Evolutionary conservation across 2,329 filamentous ascomycete species (phyloP), one percentile per base, ranked within the genome.

Genomic region (Parasarocladium wereldwijsianum): DNA sequence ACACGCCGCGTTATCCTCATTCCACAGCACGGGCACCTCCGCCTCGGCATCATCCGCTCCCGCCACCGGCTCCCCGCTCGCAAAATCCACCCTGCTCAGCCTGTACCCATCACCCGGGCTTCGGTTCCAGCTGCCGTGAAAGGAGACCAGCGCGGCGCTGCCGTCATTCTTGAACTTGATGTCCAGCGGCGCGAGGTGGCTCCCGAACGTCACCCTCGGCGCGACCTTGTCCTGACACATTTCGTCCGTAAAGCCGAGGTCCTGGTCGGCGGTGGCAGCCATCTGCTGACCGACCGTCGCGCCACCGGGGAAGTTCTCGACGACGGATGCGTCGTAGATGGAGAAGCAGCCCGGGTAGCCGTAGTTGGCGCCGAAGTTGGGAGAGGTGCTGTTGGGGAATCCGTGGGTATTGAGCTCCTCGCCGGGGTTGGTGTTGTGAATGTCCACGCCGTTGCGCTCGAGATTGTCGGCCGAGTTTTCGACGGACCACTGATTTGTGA

Each of bases 401-500:
- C 76, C 76, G 38, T 77, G 70, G 45, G 66, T 80, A 47, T 83
- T 82, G 47, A 83, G 50, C 47, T 82, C 74, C 44, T 83, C 76
- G 13, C 69, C 76, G 0, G 77, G 76, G 42, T 82, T 81, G 38
- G 75, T 57, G 38, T 69, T 52, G 41, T 78, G 72, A 26, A 79
- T 63, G 39, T 76, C 70, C 8, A 52, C 40, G 6, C 62, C 64
- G 15, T 55, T 42, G 16, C 75, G 61, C 17, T 52, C 44, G 24
- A 80, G 54, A 15, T 76, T 47, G 45, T 81, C 75, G 6, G 68
- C 68, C 11, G 64, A 70, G 49, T 81, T 81, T 46, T 81, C 76
- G 2, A 82, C 71, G 6, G 56, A 57, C 54, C 60, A 69, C 37
- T 46, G 21, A 4, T 10, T 9, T 11, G n/a, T 3, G 26, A 24